Conservation (phyloP, 768 basidiomycete genomes). For the Auriscalpium microsporum region DNA sequence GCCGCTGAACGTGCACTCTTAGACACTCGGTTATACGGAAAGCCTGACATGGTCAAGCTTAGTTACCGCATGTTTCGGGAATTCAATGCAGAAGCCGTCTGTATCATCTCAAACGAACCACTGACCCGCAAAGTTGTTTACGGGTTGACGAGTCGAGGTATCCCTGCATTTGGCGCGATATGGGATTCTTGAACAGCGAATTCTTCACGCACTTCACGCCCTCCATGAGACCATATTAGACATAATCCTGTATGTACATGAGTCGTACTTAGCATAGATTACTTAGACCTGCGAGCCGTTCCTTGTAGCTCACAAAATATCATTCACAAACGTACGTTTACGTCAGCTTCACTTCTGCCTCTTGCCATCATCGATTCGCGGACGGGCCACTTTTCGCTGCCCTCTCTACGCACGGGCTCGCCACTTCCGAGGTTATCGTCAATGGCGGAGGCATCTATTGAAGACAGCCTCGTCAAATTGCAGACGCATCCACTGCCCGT, state of each 20-base stretch:
- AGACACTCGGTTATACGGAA: conserved; percentile 28
- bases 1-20: neutral
- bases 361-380: too few relatives aligned
- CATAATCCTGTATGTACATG: too few relatives aligned
- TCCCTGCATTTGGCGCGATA: conserved; percentile 55
- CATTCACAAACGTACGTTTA: too few relatives aligned
- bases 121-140: conserved; percentile 50
- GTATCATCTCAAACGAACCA: conserved; percentile 51
- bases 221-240: too few relatives aligned
- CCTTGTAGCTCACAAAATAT: too few relatives aligned
- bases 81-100: conserved; percentile 39
- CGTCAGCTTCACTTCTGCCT: too few relatives aligned
- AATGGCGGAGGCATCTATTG: neutral
- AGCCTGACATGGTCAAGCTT: conserved; percentile 31
- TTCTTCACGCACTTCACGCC: too few relatives aligned
- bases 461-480: neutral
- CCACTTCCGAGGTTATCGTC: too few relatives aligned
- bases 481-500: neutral
- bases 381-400: too few relatives aligned
- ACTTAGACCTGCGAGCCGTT: too few relatives aligned
- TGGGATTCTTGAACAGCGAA: conserved; percentile 41
- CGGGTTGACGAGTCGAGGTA: conserved; percentile 50
- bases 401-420: too few relatives aligned
- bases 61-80: conserved; percentile 28
- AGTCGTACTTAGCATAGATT: too few relatives aligned